Evolutionary conservation across 768 basidiomycete genomes (phyloP), one percentile per base, ranked within the genome.

Genomic region (Baorangia bicolor): DNA sequence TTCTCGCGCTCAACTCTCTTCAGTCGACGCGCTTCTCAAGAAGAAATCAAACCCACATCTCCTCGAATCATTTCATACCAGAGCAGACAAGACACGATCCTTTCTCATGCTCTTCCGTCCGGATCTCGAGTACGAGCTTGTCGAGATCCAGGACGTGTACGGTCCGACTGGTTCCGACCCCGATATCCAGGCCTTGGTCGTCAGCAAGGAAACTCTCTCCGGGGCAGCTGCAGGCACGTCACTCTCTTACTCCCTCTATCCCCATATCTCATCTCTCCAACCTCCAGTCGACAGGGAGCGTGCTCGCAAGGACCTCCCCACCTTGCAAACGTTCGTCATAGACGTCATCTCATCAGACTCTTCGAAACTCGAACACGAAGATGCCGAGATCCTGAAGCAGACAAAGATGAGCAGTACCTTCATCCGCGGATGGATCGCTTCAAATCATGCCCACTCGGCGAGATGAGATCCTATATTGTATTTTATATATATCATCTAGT

Each of bases 381-480:
- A 95, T 66, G 80, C 82, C 18, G 83, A 85, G 52, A 72, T 80
- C 66, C 71, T 95, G 55, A 88, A 87, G 67, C 78, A 82, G 60
- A 81, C 86, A 28, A 99, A 99, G 78, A 86, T 98, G 82, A 94
- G 97, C 69, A 97, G 94, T 67, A 96, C 94, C 8, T 90, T 81
- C 57, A 96, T 99, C 61, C 79, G 97, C 40, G 79, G 88, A 60
- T 96, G 94, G 94, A 88, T 99, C 57, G 84, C 53, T 51, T 63
- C 65, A n/a, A 65, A 50, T 14, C 44, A n/a, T 12, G 13, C 38
- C 25, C 46, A 44, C 45, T 31, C 50, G 11, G 8, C 47, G 14
- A 40, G 48, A 49, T 68, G 56, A 65, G 21, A 34, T 46, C 23
- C 12, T 10, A 20, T 53, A 30, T 16, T 44, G n/a, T 64, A 55